These are phyloP conservation scores for Rhynchospora tenuis DNA, from an alignment of 176 grass and related monocot species.

Conservation along the genomic window DNA sequence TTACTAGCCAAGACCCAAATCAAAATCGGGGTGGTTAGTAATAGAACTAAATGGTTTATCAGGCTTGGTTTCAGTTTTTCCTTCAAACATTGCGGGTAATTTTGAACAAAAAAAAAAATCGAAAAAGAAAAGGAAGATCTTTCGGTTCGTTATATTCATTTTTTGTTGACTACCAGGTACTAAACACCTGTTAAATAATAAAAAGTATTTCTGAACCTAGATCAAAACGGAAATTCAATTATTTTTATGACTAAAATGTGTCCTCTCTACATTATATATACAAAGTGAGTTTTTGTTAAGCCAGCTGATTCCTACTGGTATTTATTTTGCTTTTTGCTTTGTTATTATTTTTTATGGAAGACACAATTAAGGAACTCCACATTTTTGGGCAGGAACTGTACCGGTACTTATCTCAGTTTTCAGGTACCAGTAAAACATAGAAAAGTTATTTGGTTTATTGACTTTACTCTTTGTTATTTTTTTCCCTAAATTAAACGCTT, in stretches of 20 bases:
- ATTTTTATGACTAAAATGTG: not conserved
- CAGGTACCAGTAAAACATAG: not conserved
- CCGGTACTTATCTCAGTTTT: not conserved
- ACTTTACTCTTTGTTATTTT: not conserved
- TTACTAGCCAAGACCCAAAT: too few relatives aligned
- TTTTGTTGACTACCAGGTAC: too few relatives aligned
- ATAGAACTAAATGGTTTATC: not conserved
- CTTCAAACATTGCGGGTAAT: too few relatives aligned
- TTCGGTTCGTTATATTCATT: too few relatives aligned
- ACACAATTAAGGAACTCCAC: too few relatives aligned
- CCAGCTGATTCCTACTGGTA: too few relatives aligned
- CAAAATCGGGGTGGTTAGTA: not conserved
- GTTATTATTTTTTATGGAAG: too few relatives aligned
- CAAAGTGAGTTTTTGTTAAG: too few relatives aligned
- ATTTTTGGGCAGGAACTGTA: not conserved
- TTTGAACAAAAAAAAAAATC: not conserved
- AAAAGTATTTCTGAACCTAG: not conserved
- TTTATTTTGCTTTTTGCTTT: too few relatives aligned
- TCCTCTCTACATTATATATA: too few relatives aligned
- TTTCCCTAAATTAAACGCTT: not conserved
- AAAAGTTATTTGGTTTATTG: not conserved
- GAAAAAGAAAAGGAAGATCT: not conserved
- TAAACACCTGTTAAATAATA: too few relatives aligned
- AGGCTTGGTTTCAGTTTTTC: not conserved
- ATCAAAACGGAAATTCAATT: not conserved